Evolutionary conservation across 352 stramenopile species (phyloP).

Genomic region (Phytopythium mirpurense): DNA sequence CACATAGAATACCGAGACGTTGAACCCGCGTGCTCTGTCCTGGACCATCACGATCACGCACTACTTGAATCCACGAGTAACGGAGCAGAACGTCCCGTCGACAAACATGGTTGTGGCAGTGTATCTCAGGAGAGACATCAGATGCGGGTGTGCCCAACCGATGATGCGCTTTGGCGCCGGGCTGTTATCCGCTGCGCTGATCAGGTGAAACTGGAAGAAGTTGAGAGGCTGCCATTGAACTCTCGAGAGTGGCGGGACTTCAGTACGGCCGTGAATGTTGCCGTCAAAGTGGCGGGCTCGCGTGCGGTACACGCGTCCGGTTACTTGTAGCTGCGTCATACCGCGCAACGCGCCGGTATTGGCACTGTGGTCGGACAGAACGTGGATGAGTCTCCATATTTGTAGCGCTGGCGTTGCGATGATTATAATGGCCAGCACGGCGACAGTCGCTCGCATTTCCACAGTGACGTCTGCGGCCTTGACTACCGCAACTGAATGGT

Average conservation of each 20-base stretch:
- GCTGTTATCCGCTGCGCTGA: not conserved
- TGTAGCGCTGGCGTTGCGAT: too few species aligned
- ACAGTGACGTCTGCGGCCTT: too few species aligned
- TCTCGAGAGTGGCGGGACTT: not conserved
- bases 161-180: constrained; percentile 11
- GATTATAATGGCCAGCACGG: too few species aligned
- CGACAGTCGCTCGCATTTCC: too few species aligned
- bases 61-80: constrained; percentile 10
- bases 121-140: constrained; percentile 11
- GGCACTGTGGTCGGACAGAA: too few species aligned
- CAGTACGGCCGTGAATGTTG: not conserved
- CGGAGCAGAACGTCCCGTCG: constrained; percentile 18
- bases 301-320: too few species aligned
- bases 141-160: constrained; percentile 14
- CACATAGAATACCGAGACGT: constrained; percentile 7
- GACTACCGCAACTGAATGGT: too few species aligned
- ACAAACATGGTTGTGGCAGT: constrained; percentile 14
- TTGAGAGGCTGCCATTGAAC: not conserved
- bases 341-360: too few species aligned
- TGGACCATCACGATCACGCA: constrained; percentile 16
- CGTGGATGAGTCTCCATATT: too few species aligned
- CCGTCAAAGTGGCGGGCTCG: too few species aligned
- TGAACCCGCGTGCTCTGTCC: constrained; percentile 5
- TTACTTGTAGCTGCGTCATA: too few species aligned
- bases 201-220: not conserved